A percentile compares a stretch with the other conserved stretches of the same genome.
These are phyloP conservation scores for Hyaloperonospora arabidopsidis DNA, from an alignment of 352 stramenopile species.

Conservation along the genomic window DNA sequence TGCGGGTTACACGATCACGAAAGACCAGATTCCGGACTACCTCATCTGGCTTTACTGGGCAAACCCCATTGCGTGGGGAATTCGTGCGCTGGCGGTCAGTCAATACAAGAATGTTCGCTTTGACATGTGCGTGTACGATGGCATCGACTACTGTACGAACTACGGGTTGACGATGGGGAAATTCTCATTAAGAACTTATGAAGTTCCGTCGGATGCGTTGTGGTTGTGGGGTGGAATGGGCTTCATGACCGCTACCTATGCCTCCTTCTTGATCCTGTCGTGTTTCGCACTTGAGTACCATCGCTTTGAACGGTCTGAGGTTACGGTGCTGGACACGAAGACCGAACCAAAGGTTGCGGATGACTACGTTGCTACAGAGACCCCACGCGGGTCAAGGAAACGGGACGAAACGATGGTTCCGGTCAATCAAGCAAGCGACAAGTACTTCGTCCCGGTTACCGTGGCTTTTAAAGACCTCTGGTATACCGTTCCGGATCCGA, in stretches of 20 bases:
- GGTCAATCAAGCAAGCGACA: no score
- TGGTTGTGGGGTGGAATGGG: slow-evolving; percentile 17
- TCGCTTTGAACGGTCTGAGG: slow-evolving; percentile 50
- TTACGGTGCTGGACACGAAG: no score
- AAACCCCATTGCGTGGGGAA: slow-evolving; percentile 46
- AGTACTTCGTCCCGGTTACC: no score
- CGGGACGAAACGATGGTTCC: no score
- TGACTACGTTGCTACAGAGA: no score
- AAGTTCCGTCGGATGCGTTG: slow-evolving; percentile 19
- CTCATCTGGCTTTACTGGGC: slow-evolving; percentile 81
- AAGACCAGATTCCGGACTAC: slow-evolving; percentile 55
- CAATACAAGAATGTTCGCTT: slow-evolving; percentile 5
- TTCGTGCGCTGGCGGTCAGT: slow-evolving; percentile 1
- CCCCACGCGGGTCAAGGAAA: no score
- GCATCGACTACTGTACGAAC: background rate
- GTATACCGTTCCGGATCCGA: no score
- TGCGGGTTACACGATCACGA: slow-evolving; percentile 65
- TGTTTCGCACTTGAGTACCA: slow-evolving; percentile 48
- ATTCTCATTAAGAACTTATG: slow-evolving; percentile 20
- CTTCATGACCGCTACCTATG: slow-evolving; percentile 41
- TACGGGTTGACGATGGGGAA: slow-evolving; percentile 5
- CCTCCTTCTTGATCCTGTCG: slow-evolving; percentile 49
- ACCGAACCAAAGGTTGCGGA: no score
- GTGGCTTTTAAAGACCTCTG: no score
- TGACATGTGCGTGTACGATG: slow-evolving; percentile 2